phyloP scores from a whole-genome alignment of 2,329 filamentous ascomycete genomes.

The Diaporthe humulicola region DNA sequence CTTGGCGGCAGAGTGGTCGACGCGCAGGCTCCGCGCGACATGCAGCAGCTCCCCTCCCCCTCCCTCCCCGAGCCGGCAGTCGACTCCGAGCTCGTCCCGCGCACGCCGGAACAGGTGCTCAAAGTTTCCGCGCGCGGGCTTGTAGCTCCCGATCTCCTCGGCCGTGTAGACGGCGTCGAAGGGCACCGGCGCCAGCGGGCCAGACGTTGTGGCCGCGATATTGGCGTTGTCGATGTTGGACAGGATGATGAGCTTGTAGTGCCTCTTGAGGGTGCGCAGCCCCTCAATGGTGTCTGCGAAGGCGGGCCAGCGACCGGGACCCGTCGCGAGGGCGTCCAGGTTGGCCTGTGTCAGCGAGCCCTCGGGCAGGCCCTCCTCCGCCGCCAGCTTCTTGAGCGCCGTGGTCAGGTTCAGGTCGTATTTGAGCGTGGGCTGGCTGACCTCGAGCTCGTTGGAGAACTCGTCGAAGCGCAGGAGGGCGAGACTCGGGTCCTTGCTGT shows the following conservation, averaged over 20 bases:
- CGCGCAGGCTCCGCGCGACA: constrained; percentile 75
- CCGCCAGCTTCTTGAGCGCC: constrained; percentile 61
- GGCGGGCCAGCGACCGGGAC: constrained; percentile 66
- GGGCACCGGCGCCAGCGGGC: constrained; percentile 59
- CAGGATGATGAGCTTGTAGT: constrained; percentile 70
- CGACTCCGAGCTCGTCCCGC: constrained; percentile 65
- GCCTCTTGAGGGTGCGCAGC: constrained; percentile 60
- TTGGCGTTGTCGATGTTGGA: constrained; percentile 69
- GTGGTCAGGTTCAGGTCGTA: constrained; percentile 72
- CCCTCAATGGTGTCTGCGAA: constrained; percentile 70
- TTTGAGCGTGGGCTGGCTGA: constrained; percentile 64
- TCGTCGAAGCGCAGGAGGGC: constrained; percentile 59
- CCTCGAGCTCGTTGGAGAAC: constrained; percentile 64
- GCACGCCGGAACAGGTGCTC: constrained; percentile 71
- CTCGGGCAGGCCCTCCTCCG: constrained; percentile 53
- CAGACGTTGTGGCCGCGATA: constrained; percentile 48
- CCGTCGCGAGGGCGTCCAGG: constrained; percentile 62
- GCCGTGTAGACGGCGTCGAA: constrained; percentile 78
- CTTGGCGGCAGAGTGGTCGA: constrained; percentile 77
- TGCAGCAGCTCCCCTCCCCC: constrained; percentile 67
- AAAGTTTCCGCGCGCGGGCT: constrained; percentile 76
- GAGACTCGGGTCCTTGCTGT: constrained; percentile 55
- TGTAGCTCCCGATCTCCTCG: constrained; percentile 79
- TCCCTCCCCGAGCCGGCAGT: constrained; percentile 53
- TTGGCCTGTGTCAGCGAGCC: constrained; percentile 51